phyloP scores from a whole-genome alignment of 2,329 filamentous ascomycete genomes.

The Arthroderma uncinatum region DNA sequence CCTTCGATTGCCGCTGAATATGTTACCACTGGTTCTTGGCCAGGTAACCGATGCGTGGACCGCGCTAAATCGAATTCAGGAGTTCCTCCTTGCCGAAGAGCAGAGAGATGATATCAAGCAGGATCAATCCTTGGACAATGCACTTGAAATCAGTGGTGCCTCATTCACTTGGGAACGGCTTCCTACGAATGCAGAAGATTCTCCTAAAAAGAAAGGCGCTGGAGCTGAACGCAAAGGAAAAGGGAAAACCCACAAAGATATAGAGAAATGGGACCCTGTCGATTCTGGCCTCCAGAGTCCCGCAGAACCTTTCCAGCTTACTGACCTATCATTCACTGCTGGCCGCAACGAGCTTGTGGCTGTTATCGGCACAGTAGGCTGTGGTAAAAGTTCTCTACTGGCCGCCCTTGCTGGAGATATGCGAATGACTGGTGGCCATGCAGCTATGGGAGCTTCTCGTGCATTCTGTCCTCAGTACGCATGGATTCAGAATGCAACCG shows the following conservation, averaged over 20 bases:
- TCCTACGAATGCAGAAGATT: slow-evolving; percentile 18
- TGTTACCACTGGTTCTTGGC: slow-evolving; percentile 77
- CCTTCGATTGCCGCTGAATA: slow-evolving; percentile 76
- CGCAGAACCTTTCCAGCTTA: slow-evolving; percentile 32
- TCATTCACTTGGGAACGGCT: slow-evolving; percentile 75
- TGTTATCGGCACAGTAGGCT: slow-evolving; percentile 43
- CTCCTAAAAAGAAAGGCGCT: slow-evolving; percentile 11
- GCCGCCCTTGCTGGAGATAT: slow-evolving; percentile 88
- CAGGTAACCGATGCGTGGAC: slow-evolving; percentile 83
- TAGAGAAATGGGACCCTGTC: slow-evolving; percentile 11
- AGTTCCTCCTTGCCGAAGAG: slow-evolving; percentile 80
- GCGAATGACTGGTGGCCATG: slow-evolving; percentile 65
- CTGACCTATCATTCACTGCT: slow-evolving; percentile 27
- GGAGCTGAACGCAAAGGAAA: not conserved
- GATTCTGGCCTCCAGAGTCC: slow-evolving; percentile 18
- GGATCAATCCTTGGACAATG: slow-evolving; percentile 42
- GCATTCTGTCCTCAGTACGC: slow-evolving; percentile 94
- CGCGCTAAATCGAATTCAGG: slow-evolving; percentile 73
- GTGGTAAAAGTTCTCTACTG: slow-evolving; percentile 85
- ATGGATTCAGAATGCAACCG: slow-evolving; percentile 89
- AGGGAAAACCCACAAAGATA: not conserved
- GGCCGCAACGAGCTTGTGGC: slow-evolving; percentile 31
- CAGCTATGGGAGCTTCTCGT: slow-evolving; percentile 64
- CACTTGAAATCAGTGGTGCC: slow-evolving; percentile 58
- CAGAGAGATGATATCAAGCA: slow-evolving; percentile 57